Conservation (phyloP, 208 protist genomes). For the Crithidia bombi region DNA sequence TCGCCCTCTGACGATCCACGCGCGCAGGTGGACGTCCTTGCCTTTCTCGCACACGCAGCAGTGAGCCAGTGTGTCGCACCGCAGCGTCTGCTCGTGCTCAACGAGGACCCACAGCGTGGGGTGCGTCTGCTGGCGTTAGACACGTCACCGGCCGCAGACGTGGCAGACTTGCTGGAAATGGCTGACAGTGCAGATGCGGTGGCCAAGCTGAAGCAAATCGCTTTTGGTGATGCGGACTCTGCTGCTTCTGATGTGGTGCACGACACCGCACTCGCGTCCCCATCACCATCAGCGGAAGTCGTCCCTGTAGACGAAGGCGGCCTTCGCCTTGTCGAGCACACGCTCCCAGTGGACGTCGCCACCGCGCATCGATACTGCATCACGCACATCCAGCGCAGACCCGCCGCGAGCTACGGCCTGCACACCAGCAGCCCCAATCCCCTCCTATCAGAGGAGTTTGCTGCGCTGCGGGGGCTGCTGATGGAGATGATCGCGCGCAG, state of each 20-base stretch:
- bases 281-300: too few species aligned
- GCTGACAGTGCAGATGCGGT: slow-evolving; percentile 25
- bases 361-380: slow-evolving; percentile 68
- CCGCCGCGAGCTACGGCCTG: slow-evolving; percentile 26
- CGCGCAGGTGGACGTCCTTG: slow-evolving; percentile 36
- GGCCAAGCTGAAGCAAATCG: slow-evolving; percentile 19
- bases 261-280: too few species aligned
- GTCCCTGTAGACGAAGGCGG: too few species aligned
- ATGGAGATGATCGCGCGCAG: slow-evolving; percentile 31
- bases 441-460: slow-evolving; percentile 66
- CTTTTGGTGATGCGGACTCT: not conserved
- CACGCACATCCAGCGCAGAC: slow-evolving; percentile 60
- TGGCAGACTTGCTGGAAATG: slow-evolving; percentile 36
- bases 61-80: slow-evolving; percentile 63
- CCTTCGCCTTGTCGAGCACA: slow-evolving; percentile 42
- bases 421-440: slow-evolving; percentile 78
- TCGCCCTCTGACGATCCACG: not conserved
- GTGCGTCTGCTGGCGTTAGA: slow-evolving; percentile 50
- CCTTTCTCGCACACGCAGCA: slow-evolving; percentile 73
- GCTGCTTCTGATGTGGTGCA: not conserved
- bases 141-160: slow-evolving; percentile 44
- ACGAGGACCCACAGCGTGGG: slow-evolving; percentile 58
- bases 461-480: slow-evolving; percentile 43
- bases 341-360: slow-evolving; percentile 52
- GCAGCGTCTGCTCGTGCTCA: slow-evolving; percentile 65